Evolutionary conservation across 768 basidiomycete genomes (phyloP).

Genomic region (Hericium erinaceus): DNA sequence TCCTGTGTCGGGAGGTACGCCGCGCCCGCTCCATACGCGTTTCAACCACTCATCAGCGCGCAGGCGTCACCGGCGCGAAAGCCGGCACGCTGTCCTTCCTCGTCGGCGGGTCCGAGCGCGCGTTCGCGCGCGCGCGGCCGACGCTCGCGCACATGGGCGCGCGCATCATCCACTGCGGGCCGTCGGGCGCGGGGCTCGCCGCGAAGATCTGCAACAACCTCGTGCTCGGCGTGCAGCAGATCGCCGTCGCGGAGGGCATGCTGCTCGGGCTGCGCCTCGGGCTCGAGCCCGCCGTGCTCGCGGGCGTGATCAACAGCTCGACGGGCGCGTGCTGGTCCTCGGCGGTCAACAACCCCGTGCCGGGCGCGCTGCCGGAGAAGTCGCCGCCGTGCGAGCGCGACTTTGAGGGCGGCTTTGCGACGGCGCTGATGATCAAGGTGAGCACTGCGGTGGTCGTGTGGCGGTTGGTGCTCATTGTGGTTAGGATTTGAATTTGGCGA

Average conservation of each 20-base stretch:
- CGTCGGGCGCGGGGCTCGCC: conserved; percentile 71
- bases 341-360: conserved; percentile 83
- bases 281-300: conserved; percentile 64
- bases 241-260: conserved; percentile 87
- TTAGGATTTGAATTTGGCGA: conserved; percentile 82
- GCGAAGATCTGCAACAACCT: conserved; percentile 92
- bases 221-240: conserved; percentile 45
- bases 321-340: conserved; percentile 81
- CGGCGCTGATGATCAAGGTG: conserved; percentile 77
- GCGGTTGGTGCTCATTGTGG: neutral
- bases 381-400: conserved; percentile 76
- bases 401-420: conserved; percentile 83
- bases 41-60: neutral
- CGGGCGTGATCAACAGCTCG: conserved; percentile 77
- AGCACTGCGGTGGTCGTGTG: neutral
- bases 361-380: conserved; percentile 56
- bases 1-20: conserved; percentile 85
- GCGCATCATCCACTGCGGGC: conserved; percentile 76
- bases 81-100: conserved; percentile 88
- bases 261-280: conserved; percentile 77
- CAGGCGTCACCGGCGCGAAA: conserved; percentile 80
- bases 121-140: conserved; percentile 49
- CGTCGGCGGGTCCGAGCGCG: conserved; percentile 63
- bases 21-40: neutral
- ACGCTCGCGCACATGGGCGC: conserved; percentile 69